Percentiles rank a stretch among this genome's conserved stretches.
Evolutionary conservation across 169 alveolate genomes (phyloP).

Genomic region (Amoebophrya sp.): DNA sequence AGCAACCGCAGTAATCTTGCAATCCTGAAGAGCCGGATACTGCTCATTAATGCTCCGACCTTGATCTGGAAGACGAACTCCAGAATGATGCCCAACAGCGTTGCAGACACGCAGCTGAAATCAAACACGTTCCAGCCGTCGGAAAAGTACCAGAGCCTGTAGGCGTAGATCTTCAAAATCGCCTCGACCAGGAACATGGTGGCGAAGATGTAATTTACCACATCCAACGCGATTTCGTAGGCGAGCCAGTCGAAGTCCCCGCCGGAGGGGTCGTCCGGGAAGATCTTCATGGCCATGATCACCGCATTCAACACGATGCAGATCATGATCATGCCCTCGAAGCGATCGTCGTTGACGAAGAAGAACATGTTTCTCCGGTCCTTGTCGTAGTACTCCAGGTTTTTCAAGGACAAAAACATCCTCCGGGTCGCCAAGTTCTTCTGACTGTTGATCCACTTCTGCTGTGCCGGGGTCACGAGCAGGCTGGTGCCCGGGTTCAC

Average conservation of each 20-base stretch:
- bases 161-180: slow-evolving; percentile 37
- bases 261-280: neutral
- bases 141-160: slow-evolving; percentile 41
- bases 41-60: neutral
- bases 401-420: neutral
- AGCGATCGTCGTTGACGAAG: slow-evolving; percentile 32
- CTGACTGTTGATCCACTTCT: slow-evolving; percentile 34
- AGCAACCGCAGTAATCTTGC: slow-evolving; percentile 42
- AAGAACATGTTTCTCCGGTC: slow-evolving; percentile 28
- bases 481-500: slow-evolving; percentile 17
- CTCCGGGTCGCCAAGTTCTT: slow-evolving; percentile 21
- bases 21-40: slow-evolving; percentile 30
- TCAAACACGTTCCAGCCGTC: slow-evolving; percentile 45
- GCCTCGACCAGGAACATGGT: slow-evolving; percentile 34
- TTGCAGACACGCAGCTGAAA: slow-evolving; percentile 25
- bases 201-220: slow-evolving; percentile 40
- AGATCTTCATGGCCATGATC: slow-evolving; percentile 2
- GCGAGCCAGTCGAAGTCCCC: neutral
- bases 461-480: slow-evolving; percentile 30
- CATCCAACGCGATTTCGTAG: neutral
- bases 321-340: slow-evolving; percentile 38
- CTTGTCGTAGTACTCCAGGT: neutral
- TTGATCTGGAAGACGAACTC: neutral
- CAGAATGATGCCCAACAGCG: neutral
- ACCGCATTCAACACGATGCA: slow-evolving; percentile 40